Evolutionary conservation across 257 asterid genomes (phyloP), one percentile per base, ranked within the genome.

Genomic region (Linaria vulgaris): DNA sequence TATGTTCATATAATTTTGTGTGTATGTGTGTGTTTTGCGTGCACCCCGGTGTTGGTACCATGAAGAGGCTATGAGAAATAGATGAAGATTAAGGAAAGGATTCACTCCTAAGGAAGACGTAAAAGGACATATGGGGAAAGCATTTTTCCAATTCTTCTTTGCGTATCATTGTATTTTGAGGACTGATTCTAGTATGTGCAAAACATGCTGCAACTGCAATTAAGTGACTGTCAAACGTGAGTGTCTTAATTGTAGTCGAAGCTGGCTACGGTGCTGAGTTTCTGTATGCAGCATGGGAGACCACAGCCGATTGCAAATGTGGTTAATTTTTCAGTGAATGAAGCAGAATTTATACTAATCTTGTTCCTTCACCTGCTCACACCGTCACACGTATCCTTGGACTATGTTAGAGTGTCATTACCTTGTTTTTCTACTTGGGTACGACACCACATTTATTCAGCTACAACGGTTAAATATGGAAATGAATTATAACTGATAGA

Each of bases 211-310:
- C 66, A 53, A 57, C 56, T 69, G 23, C 23, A 30, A 50, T 14
- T 73, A n/a, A 49, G 48, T 75, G 56, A 74, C 63, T 66, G 43
- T 64, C 72, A 85, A 84, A 79, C 67, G 77, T 63, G 20, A 64
- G 51, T 66, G 55, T 56, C 63, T 41, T 34, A 47, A 63, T 49
- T 64, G 76, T 69, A 56, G 49, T 73, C 59, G 72, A 57, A 59
- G n/a, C 69, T 55, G 69, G 76, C 70, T 37, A 57, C 45, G 56
- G 53, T 71, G 59, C 73, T 44, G 70, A 73, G 67, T 79, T 63
- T 20, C 22, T 34, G 30, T 39, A 30, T 66, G 11, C 31, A 44
- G 61, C 63, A 52, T 74, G 71, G 44, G 45, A 63, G n/a, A n/a
- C n/a, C 56, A 56, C 69, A 46, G 60, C 13, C 30, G 67, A n/a